Percentiles rank a stretch among this genome's conserved stretches.
Conservation (phyloP, 331 rosid genomes). For the Rosa hybrid region DNA sequence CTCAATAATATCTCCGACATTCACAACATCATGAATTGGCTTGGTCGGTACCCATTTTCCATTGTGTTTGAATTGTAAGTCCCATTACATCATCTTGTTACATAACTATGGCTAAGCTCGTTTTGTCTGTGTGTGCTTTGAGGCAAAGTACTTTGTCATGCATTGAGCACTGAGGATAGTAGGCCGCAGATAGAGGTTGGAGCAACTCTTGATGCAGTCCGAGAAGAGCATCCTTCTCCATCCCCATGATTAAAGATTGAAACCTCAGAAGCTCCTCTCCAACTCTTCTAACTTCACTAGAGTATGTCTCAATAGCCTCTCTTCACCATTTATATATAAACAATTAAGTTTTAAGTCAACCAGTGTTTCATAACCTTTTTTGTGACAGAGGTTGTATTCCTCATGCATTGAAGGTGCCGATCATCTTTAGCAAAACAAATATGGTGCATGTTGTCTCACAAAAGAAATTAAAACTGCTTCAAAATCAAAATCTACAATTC, state of each 20-base stretch:
- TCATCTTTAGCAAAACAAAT: not conserved
- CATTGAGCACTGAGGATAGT: slow-evolving; percentile 40
- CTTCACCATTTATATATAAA: not conserved
- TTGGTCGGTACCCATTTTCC: slow-evolving; percentile 39
- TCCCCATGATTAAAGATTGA: slow-evolving; percentile 37
- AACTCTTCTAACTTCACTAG: slow-evolving; percentile 28
- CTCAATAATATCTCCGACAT: slow-evolving; percentile 40
- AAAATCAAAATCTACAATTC: not conserved
- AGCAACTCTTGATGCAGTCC: slow-evolving; percentile 32
- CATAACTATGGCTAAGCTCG: slow-evolving; percentile 38
- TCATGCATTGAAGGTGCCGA: not conserved
- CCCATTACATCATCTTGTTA: slow-evolving; percentile 33
- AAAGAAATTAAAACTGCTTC: not conserved
- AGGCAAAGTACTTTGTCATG: slow-evolving; percentile 40
- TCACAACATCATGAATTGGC: slow-evolving; percentile 36
- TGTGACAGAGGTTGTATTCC: not conserved
- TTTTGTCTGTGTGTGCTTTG: slow-evolving; percentile 38
- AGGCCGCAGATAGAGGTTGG: slow-evolving; percentile 28
- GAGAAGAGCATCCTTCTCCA: slow-evolving; percentile 30
- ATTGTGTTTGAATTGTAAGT: slow-evolving; percentile 33
- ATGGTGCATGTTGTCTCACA: not conserved
- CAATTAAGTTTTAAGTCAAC: not conserved
- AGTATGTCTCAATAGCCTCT: slow-evolving; percentile 22
- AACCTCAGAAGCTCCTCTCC: slow-evolving; percentile 26
- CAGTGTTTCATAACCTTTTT: not conserved